Conservation (phyloP, 805 yeast genomes). For the Barnettozyma wickerhamii region DNA sequence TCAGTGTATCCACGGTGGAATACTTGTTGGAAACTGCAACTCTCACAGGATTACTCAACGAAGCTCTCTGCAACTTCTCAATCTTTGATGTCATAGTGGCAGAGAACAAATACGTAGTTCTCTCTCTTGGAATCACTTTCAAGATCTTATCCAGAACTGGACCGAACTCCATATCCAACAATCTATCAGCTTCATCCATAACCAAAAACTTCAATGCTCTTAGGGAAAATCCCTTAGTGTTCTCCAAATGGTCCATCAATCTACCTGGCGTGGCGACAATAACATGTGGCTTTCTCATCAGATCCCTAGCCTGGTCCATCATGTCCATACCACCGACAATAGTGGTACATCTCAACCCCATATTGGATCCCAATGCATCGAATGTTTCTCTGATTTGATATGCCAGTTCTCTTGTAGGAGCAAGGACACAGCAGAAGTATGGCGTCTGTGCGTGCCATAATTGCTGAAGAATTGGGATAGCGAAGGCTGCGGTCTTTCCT, state of each 20-base stretch:
- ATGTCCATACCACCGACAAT: conserved; percentile 98
- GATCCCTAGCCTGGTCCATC: conserved; percentile 95
- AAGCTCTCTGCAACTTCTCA: conserved; percentile 91
- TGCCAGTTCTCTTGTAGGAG: conserved; percentile 84
- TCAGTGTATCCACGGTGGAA: conserved; percentile 90
- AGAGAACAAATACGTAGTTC: conserved; percentile 83
- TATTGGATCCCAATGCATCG: conserved; percentile 84
- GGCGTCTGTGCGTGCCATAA: conserved; percentile 88
- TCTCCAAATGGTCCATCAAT: conserved; percentile 87
- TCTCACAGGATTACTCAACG: conserved; percentile 81
- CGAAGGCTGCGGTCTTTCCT: conserved; percentile 98
- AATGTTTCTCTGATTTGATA: conserved; percentile 91
- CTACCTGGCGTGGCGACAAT: conserved; percentile 96
- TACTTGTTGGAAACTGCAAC: conserved; percentile 86
- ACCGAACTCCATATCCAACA: conserved; percentile 94
- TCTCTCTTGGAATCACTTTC: conserved; percentile 75
- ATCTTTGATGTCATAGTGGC: conserved; percentile 98
- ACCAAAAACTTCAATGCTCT: conserved; percentile 77
- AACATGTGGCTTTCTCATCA: conserved; percentile 91
- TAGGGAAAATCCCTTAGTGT: conserved; percentile 84
- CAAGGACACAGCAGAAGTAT: conserved; percentile 81
- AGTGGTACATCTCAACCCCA: conserved; percentile 89
- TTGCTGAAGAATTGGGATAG: conserved; percentile 88
- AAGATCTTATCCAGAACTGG: conserved; percentile 87
- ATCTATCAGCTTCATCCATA: conserved; percentile 96